A percentile compares a stretch with the other conserved stretches of the same genome.
These are phyloP conservation scores for Aspergillus chevalieri DNA, from an alignment of 2,329 filamentous ascomycete species.

Conservation along the genomic window DNA sequence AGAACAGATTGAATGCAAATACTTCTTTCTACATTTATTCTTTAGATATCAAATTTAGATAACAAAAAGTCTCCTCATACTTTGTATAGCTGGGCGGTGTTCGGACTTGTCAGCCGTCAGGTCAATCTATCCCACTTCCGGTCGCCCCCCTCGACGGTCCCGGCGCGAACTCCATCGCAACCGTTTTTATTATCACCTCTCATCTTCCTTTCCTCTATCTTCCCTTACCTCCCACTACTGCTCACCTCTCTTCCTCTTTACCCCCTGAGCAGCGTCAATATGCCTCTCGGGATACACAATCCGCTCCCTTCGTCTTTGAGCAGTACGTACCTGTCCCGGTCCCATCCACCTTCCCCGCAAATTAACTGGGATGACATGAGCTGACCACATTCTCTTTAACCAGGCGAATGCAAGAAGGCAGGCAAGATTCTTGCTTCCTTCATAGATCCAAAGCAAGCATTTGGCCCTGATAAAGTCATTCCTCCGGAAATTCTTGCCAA, in stretches of 20 bases:
- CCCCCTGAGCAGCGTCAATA: conserved; percentile 20
- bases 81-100: background rate
- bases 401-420: conserved; percentile 96
- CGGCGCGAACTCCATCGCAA: conserved; percentile 10
- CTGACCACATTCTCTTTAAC: conserved; percentile 25
- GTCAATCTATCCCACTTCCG: conserved; percentile 14
- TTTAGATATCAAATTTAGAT: no score
- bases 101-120: background rate
- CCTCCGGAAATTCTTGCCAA: conserved; percentile 81
- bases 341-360: conserved; percentile 26
- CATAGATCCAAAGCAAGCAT: conserved; percentile 84
- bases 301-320: conserved; percentile 44
- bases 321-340: conserved; percentile 32
- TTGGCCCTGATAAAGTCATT: conserved; percentile 96
- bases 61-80: background rate
- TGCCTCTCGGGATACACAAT: conserved; percentile 43
- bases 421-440: conserved; percentile 93
- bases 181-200: conserved; percentile 5
- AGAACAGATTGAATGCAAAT: no score
- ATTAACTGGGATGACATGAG: conserved; percentile 15
- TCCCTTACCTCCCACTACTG: background rate
- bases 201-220: conserved; percentile 5
- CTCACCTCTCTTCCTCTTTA: conserved; percentile 5
- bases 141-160: conserved; percentile 13
- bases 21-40: no score